Conservation (phyloP, 441 rosid species). For the Erodium moschatum region DNA sequence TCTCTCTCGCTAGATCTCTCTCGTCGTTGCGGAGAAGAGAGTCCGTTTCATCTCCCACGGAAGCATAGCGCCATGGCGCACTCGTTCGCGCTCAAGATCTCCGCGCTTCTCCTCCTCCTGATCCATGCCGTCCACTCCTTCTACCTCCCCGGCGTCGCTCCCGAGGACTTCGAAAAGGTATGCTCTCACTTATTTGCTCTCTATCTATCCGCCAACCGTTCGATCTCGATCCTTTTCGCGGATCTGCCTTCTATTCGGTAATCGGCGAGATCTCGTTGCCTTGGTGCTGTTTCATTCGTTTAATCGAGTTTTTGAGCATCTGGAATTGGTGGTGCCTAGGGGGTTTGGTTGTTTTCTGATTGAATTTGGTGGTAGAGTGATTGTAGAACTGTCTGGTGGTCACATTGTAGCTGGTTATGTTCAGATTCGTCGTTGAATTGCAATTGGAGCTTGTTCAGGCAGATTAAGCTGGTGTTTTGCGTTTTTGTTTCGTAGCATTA, state of each 20-base stretch:
- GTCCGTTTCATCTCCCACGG: too few species aligned
- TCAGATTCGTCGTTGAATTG: not conserved
- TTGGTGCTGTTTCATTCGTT: too few species aligned
- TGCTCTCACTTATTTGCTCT: not conserved
- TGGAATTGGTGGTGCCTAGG: not conserved
- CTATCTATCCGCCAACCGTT: not conserved
- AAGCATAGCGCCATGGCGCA: too few species aligned
- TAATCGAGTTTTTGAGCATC: too few species aligned
- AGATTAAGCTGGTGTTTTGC: not conserved
- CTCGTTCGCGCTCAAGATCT: slow-evolving; percentile 21
- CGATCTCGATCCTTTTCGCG: not conserved
- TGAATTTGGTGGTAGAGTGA: not conserved
- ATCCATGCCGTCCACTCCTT: slow-evolving; percentile 36
- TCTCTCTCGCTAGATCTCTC: not conserved
- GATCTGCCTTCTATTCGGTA: not conserved
- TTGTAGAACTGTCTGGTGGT: not conserved
- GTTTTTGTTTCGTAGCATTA: not conserved
- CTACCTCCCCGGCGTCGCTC: slow-evolving; percentile 92
- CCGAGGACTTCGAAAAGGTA: slow-evolving; percentile 63
- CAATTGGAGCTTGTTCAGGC: not conserved
- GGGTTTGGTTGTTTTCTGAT: too few species aligned
- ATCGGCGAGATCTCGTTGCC: too few species aligned
- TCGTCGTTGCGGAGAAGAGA: not conserved
- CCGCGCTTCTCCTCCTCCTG: slow-evolving; percentile 26
- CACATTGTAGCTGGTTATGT: not conserved